phyloP scores from a whole-genome alignment of 345 rosid species.

The Eucalyptus regnans region DNA sequence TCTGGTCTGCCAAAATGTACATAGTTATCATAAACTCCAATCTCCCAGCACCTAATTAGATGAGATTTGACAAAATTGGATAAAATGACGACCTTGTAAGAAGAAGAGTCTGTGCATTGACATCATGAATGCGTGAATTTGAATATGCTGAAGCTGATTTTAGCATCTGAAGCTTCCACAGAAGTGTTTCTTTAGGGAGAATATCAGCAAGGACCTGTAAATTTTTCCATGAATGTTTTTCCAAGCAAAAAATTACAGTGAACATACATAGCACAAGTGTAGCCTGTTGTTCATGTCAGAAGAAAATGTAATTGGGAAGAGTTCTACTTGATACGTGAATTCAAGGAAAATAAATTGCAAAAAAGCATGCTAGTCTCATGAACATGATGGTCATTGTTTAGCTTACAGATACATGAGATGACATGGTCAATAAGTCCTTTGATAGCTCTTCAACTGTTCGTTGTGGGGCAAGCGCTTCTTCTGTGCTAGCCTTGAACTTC shows the following conservation, averaged over 20 bases:
- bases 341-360: background rate
- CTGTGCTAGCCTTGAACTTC: slow-evolving; percentile 25
- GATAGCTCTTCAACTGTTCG: slow-evolving; percentile 22
- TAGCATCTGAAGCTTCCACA: slow-evolving; percentile 71
- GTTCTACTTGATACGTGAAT: background rate
- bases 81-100: slow-evolving; percentile 26
- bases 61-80: background rate
- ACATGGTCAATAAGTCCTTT: slow-evolving; percentile 29
- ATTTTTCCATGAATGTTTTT: slow-evolving; percentile 1
- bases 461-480: slow-evolving; percentile 33
- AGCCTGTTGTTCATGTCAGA: background rate
- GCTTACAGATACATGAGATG: slow-evolving; percentile 36
- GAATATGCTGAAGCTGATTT: slow-evolving; percentile 49
- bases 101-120: slow-evolving; percentile 54
- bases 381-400: background rate
- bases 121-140: slow-evolving; percentile 59
- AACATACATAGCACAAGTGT: background rate
- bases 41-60: background rate
- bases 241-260: background rate
- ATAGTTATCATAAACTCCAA: background rate
- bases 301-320: background rate
- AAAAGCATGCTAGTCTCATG: background rate
- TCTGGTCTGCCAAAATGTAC: background rate
- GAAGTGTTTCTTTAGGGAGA: slow-evolving; percentile 56
- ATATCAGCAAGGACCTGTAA: slow-evolving; percentile 49